phyloP scores from a whole-genome alignment of 1,284 basidiomycete genomes.

The Erythrobasidium hasegawianum region DNA sequence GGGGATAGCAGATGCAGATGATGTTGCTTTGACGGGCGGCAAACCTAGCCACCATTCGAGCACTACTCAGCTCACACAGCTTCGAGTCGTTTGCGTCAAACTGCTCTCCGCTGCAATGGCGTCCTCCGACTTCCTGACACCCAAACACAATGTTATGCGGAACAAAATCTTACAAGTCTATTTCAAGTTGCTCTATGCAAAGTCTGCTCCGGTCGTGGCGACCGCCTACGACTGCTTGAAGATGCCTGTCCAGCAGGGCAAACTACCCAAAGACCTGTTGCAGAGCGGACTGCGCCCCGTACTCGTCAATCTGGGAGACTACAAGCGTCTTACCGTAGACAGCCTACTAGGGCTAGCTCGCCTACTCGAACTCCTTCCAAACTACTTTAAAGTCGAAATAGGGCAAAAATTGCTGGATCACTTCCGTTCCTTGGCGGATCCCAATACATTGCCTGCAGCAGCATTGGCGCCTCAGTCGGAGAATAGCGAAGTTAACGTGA shows the following conservation, averaged over 20 bases:
- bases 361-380: conserved; percentile 90
- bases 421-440: conserved; percentile 80
- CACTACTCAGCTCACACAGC: conserved; percentile 75
- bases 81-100: conserved; percentile 93
- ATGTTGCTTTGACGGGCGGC: conserved; percentile 68
- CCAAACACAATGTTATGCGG: conserved; percentile 64
- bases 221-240: conserved; percentile 91
- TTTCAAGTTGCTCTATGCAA: conserved; percentile 97
- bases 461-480: conserved; percentile 74
- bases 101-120: conserved; percentile 91
- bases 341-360: conserved; percentile 92
- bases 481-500: conserved; percentile 86
- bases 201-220: conserved; percentile 87
- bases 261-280: conserved; percentile 90
- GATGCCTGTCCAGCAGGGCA: conserved; percentile 82
- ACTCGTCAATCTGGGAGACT: conserved; percentile 95
- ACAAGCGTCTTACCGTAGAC: conserved; percentile 87
- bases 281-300: conserved; percentile 95
- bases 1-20: conserved; percentile 93
- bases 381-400: conserved; percentile 99
- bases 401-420: conserved; percentile 96
- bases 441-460: conserved; percentile 72
- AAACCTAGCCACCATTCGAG: conserved; percentile 73
- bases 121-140: conserved; percentile 84
- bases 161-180: conserved; percentile 78